Conservation (phyloP, 1,284 basidiomycete genomes). For the Ceraceosorus guamensis region DNA sequence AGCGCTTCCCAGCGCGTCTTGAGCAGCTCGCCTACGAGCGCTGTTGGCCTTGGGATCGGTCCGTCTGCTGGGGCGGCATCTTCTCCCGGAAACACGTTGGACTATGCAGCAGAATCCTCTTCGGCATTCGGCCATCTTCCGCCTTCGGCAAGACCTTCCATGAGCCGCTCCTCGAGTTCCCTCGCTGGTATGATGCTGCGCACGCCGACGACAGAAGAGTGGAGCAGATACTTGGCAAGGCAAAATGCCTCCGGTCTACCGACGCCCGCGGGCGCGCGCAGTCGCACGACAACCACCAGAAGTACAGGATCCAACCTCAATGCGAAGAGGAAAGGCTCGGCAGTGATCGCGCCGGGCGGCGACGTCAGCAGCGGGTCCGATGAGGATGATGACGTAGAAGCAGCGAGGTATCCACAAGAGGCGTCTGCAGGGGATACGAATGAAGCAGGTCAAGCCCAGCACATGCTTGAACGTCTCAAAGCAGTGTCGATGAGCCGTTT, state of each 20-base stretch:
- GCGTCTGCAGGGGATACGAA: background rate
- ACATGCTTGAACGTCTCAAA: constrained; percentile 23
- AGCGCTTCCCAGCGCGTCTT: background rate
- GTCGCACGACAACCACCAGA: no score
- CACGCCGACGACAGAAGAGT: constrained; percentile 42
- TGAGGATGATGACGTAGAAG: constrained; percentile 3
- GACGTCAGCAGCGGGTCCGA: constrained; percentile 5
- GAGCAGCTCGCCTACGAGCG: background rate
- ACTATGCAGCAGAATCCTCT: background rate
- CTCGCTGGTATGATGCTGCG: constrained; percentile 18
- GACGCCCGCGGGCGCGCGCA: no score
- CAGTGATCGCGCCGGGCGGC: background rate
- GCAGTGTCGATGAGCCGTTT: constrained; percentile 23
- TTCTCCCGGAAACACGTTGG: background rate
- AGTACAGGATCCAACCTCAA: no score
- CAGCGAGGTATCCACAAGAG: constrained; percentile 10
- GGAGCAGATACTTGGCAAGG: constrained; percentile 35
- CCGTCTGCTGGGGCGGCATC: background rate
- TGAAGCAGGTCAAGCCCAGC: background rate
- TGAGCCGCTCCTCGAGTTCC: background rate
- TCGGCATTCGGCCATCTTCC: no score
- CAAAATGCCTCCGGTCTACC: constrained; percentile 13
- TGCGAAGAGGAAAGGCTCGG: background rate
- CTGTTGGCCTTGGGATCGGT: background rate
- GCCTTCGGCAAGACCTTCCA: no score